Evolutionary conservation across 208 protist genomes (phyloP).

Genomic region (Trypanosomatidae sp.): DNA sequence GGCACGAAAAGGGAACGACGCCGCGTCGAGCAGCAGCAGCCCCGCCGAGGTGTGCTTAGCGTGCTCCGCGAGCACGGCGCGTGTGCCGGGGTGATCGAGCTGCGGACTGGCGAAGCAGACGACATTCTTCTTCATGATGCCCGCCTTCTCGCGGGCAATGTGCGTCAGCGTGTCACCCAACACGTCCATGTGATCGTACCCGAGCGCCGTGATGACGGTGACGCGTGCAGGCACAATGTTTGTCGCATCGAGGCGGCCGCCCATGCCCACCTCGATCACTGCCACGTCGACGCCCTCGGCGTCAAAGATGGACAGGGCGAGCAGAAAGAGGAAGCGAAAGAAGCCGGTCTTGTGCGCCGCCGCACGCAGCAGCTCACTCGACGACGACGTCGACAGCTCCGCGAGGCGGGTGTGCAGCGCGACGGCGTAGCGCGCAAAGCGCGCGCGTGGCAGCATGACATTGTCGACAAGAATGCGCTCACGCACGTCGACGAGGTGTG

Average conservation of each 20-base stretch:
- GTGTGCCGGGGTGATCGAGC: slow-evolving; percentile 44
- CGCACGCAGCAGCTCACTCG: slow-evolving; percentile 33
- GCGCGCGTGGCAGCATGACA: slow-evolving; percentile 29
- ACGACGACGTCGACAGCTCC: slow-evolving; percentile 26
- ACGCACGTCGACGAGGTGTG: slow-evolving; percentile 75
- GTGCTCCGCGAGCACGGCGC: slow-evolving; percentile 34
- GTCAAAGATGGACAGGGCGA: slow-evolving; percentile 64
- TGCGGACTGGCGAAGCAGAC: slow-evolving; percentile 64
- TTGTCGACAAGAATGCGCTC: slow-evolving; percentile 81
- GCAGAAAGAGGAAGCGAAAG: slow-evolving; percentile 82
- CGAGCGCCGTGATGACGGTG: slow-evolving; percentile 87
- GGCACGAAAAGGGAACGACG: slow-evolving; percentile 39
- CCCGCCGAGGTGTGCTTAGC: slow-evolving; percentile 20
- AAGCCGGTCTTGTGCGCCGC: slow-evolving; percentile 31
- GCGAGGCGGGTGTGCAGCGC: slow-evolving; percentile 39
- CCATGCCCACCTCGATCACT: slow-evolving; percentile 92
- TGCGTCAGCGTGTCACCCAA: slow-evolving; percentile 89
- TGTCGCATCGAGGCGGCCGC: slow-evolving; percentile 86
- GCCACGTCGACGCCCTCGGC: slow-evolving; percentile 78
- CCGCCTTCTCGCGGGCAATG: slow-evolving; percentile 90
- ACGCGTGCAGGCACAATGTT: slow-evolving; percentile 83
- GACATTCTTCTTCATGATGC: slow-evolving; percentile 84
- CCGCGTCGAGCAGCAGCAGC: slow-evolving; percentile 40
- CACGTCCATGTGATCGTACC: slow-evolving; percentile 88
- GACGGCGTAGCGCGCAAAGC: slow-evolving; percentile 73